phyloP scores from a whole-genome alignment of 345 rosid species.

The Pseudoturritis turrita region DNA sequence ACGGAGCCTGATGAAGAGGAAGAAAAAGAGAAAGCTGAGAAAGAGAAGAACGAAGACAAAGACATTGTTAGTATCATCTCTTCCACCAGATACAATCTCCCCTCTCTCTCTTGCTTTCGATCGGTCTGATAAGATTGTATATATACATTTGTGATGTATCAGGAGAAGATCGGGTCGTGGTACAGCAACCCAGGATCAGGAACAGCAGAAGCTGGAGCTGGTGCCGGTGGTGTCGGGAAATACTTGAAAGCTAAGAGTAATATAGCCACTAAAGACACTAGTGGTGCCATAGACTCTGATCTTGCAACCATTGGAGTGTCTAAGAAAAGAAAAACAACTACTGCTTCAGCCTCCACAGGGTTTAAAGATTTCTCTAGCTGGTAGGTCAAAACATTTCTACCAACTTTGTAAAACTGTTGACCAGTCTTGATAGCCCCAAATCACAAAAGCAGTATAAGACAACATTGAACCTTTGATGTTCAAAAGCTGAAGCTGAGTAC shows the following conservation, averaged over 20 bases:
- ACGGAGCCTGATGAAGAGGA: constrained; percentile 75
- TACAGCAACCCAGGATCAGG: constrained; percentile 87
- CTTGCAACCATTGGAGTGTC: constrained; percentile 29
- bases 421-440: constrained; percentile 13
- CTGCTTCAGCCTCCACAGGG: constrained; percentile 39
- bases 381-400: constrained; percentile 34
- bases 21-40: constrained; percentile 58
- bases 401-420: constrained; percentile 15
- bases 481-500: constrained; percentile 5
- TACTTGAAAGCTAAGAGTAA: constrained; percentile 61
- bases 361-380: constrained; percentile 80
- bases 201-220: constrained; percentile 41
- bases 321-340: constrained; percentile 64
- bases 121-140: background rate
- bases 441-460: background rate
- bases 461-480: background rate
- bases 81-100: background rate
- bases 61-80: constrained; percentile 56
- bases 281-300: constrained; percentile 26
- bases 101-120: background rate
- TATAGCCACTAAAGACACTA: constrained; percentile 30
- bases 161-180: constrained; percentile 91
- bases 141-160: background rate
- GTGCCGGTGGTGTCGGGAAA: constrained; percentile 67
- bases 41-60: constrained; percentile 40